Evolutionary conservation across 2,329 filamentous ascomycete genomes (phyloP).

Genomic region (Colletotrichum noveboracense): DNA sequence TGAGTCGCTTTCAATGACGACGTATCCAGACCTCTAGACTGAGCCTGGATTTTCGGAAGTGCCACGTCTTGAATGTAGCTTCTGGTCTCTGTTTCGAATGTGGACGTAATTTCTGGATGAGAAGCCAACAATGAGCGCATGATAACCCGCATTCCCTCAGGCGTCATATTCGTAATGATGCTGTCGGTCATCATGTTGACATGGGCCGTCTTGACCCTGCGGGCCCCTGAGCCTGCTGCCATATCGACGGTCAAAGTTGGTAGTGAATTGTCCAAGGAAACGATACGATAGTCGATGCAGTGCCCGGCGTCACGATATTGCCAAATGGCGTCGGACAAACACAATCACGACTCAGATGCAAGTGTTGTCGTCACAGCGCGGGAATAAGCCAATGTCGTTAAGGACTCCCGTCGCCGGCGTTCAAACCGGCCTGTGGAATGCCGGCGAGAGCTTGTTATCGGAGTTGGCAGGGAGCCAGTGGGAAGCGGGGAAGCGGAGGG

Average conservation of each 20-base stretch:
- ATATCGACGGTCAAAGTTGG: background rate
- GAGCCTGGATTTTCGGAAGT: background rate
- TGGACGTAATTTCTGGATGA: conserved; percentile 32
- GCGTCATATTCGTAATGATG: conserved; percentile 45
- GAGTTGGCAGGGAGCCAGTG: background rate
- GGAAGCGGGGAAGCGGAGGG: background rate
- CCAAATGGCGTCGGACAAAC: background rate
- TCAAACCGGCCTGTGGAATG: background rate
- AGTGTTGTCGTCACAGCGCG: background rate
- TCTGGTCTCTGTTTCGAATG: conserved; percentile 35
- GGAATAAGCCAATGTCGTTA: background rate
- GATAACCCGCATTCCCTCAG: conserved; percentile 42
- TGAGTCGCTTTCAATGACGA: conserved; percentile 16
- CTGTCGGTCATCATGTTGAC: conserved; percentile 54
- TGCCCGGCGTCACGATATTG: background rate
- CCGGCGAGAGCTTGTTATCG: background rate
- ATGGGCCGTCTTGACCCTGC: conserved; percentile 35
- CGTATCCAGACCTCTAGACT: background rate
- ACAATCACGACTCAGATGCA: background rate
- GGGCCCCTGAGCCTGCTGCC: background rate
- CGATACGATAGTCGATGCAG: background rate
- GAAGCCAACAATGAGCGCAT: conserved; percentile 31
- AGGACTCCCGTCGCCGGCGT: background rate
- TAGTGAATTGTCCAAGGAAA: background rate
- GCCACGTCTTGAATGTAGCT: conserved; percentile 29